Conservation (phyloP, 106 monocot genomes). For the Phalaenopsis aphrodite region DNA sequence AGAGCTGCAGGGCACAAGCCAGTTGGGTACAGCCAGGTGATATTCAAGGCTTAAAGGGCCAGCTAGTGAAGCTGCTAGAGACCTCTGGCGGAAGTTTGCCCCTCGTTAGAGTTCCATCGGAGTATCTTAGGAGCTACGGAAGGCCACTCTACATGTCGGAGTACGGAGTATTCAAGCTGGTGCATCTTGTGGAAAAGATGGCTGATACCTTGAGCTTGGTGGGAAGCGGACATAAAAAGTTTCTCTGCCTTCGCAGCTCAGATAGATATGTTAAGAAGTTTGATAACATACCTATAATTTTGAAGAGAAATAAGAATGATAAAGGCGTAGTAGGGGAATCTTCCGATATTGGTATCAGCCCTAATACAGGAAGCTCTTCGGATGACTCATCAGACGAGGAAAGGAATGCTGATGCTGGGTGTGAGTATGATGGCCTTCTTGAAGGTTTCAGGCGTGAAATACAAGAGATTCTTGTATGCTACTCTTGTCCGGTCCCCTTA, state of each 20-base stretch:
- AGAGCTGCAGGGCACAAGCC: constrained; percentile 19
- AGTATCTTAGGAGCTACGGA: constrained; percentile 64
- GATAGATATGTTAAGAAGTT: constrained; percentile 33
- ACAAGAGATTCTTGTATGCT: constrained; percentile 88
- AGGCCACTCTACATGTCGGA: constrained; percentile 61
- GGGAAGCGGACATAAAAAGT: constrained; percentile 54
- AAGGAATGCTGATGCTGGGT: constrained; percentile 43
- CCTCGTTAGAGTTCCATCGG: constrained; percentile 58
- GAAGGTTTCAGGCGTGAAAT: constrained; percentile 54
- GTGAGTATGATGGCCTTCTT: constrained; percentile 21
- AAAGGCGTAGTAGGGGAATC: constrained; percentile 20
- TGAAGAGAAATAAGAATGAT: constrained; percentile 30
- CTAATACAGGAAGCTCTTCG: constrained; percentile 40
- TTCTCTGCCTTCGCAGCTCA: constrained; percentile 35
- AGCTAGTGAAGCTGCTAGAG: constrained; percentile 52
- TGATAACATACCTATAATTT: constrained; percentile 20
- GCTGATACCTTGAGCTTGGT: constrained; percentile 42
- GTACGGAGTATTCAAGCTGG: constrained; percentile 70
- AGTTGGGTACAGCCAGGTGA: constrained; percentile 75
- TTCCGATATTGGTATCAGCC: constrained; percentile 14
- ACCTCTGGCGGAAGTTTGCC: constrained; percentile 65
- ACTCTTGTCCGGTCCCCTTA: constrained; percentile 48
- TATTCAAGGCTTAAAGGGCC: constrained; percentile 67
- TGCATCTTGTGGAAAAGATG: constrained; percentile 63
- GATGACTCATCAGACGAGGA: constrained; percentile 64